Conservation (phyloP, 805 yeast species). For the Starmerella sp. region DNA sequence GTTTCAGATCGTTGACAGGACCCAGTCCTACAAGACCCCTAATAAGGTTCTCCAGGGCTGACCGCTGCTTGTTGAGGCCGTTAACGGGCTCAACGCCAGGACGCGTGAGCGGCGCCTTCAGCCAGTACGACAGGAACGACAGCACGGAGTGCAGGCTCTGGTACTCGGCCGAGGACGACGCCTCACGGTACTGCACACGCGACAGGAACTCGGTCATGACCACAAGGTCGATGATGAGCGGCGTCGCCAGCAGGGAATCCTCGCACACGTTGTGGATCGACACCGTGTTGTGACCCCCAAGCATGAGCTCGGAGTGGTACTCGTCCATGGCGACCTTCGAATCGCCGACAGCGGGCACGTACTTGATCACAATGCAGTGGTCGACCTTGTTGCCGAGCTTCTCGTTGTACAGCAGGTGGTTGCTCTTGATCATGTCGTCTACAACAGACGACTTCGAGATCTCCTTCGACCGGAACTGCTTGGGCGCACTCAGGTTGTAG, state of each 20-base stretch:
- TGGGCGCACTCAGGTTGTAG: slow-evolving; percentile 77
- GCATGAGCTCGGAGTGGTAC: slow-evolving; percentile 91
- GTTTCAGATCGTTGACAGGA: slow-evolving; percentile 79
- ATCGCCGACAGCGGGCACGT: slow-evolving; percentile 89
- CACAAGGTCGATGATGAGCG: slow-evolving; percentile 82
- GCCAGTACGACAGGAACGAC: slow-evolving; percentile 84
- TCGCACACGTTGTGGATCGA: slow-evolving; percentile 93
- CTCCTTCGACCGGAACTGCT: slow-evolving; percentile 91
- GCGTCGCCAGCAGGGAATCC: slow-evolving; percentile 89
- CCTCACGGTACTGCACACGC: slow-evolving; percentile 67
- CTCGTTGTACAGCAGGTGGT: slow-evolving; percentile 71
- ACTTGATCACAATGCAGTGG: slow-evolving; percentile 91
- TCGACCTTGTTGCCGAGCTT: slow-evolving; percentile 69
- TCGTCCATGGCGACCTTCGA: slow-evolving; percentile 98
- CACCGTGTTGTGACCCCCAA: slow-evolving; percentile 93
- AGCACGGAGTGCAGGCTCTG: slow-evolving; percentile 72
- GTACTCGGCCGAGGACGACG: slow-evolving; percentile 38
- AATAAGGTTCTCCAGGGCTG: slow-evolving; percentile 81
- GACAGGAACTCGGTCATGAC: slow-evolving; percentile 83
- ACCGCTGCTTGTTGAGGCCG: slow-evolving; percentile 89
- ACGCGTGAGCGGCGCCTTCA: slow-evolving; percentile 90
- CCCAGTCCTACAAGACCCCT: slow-evolving; percentile 85
- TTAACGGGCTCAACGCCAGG: slow-evolving; percentile 84
- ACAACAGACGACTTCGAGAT: slow-evolving; percentile 87
- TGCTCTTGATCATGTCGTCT: slow-evolving; percentile 86